phyloP scores from a whole-genome alignment of 805 yeast genomes.

The Candida insectorum region DNA sequence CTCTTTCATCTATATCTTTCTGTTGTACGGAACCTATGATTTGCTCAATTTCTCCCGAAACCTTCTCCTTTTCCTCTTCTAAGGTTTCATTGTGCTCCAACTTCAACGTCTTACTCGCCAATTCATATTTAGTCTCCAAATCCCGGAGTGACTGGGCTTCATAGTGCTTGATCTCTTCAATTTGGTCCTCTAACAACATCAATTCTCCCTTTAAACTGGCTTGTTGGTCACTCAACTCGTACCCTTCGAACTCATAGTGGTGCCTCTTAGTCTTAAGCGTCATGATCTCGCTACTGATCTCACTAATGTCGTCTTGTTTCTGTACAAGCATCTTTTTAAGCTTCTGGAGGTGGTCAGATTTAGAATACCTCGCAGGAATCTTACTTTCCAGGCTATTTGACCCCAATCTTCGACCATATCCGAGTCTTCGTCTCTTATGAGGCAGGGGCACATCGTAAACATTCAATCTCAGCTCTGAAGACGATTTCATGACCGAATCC shows the following conservation, averaged over 20 bases:
- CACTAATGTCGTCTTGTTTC: constrained; percentile 15
- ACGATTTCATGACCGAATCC: constrained; percentile 1
- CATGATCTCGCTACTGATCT: constrained; percentile 18
- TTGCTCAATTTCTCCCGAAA: constrained; percentile 32
- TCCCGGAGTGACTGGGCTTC: constrained; percentile 21
- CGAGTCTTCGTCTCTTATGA: constrained; percentile 5
- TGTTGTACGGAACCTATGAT: constrained; percentile 31
- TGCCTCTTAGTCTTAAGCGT: constrained; percentile 36
- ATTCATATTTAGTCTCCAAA: constrained; percentile 20
- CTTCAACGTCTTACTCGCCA: constrained; percentile 18
- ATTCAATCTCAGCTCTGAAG: constrained; percentile 1
- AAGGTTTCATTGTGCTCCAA: constrained; percentile 19
- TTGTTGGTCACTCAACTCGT: constrained; percentile 29
- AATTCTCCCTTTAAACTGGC: constrained; percentile 35
- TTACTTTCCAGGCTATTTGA: constrained; percentile 6
- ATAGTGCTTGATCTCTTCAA: constrained; percentile 24
- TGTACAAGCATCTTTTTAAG: constrained; percentile 11
- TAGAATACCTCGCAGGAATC: constrained; percentile 12
- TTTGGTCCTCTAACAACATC: constrained; percentile 30
- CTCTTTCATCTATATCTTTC: constrained; percentile 26
- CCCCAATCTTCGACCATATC: neutral
- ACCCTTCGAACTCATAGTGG: constrained; percentile 33
- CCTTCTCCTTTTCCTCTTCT: constrained; percentile 23
- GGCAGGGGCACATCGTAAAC: constrained; percentile 3
- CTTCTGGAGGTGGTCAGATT: constrained; percentile 12